These are phyloP conservation scores for Simplicillium aogashimaense DNA, from an alignment of 2,329 filamentous ascomycete species.

Conservation along the genomic window DNA sequence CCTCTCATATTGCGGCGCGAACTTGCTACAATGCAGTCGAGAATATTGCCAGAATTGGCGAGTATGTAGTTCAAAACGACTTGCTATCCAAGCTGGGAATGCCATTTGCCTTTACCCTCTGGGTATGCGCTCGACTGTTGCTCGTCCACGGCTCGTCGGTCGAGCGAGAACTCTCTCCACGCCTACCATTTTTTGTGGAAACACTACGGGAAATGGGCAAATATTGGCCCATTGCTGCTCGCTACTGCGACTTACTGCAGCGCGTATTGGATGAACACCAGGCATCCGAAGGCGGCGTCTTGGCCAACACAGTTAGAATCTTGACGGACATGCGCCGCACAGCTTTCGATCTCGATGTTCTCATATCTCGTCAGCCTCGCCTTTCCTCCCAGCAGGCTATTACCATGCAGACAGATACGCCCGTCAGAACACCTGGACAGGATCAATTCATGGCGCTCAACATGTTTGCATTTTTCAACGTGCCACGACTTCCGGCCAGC, in stretches of 20 bases:
- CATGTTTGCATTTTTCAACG: conserved; percentile 92
- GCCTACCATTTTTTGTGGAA: conserved; percentile 74
- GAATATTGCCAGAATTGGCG: conserved; percentile 67
- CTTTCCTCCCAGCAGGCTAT: conserved; percentile 29
- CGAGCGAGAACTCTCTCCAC: conserved; percentile 69
- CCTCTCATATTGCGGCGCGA: conserved; percentile 77
- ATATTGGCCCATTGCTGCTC: conserved; percentile 76
- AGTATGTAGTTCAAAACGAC: conserved; percentile 65
- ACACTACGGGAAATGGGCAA: conserved; percentile 71
- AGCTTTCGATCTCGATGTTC: conserved; percentile 80
- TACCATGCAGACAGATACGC: conserved; percentile 43
- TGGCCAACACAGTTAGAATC: conserved; percentile 76
- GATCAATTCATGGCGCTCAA: conserved; percentile 87
- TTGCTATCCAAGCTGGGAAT: conserved; percentile 76
- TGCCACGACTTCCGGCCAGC: conserved; percentile 58
- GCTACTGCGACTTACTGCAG: conserved; percentile 71
- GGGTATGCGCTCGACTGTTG: conserved; percentile 80
- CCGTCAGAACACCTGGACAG: conserved; percentile 59
- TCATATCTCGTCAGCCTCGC: conserved; percentile 73
- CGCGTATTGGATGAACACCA: conserved; percentile 79
- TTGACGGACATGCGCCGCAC: conserved; percentile 85
- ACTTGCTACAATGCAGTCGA: conserved; percentile 76
- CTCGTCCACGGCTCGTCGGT: conserved; percentile 88
- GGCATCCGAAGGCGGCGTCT: conserved; percentile 69
- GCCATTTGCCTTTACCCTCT: conserved; percentile 84